phyloP scores from a whole-genome alignment of 768 basidiomycete species.

The Ramaria sp. region DNA sequence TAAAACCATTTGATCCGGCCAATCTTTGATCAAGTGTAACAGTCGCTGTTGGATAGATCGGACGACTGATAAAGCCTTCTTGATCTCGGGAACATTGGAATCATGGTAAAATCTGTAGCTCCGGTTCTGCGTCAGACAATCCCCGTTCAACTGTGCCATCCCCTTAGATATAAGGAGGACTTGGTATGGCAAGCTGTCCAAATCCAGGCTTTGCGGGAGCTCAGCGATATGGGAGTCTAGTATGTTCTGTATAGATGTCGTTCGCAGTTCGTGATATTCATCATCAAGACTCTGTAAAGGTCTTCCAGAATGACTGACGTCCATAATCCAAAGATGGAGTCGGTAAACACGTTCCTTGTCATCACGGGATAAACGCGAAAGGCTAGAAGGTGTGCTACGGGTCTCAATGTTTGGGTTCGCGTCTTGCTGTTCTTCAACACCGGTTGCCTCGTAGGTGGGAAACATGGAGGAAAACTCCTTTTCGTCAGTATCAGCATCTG shows the following conservation, averaged over 20 bases:
- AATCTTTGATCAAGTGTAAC: slow-evolving; percentile 51
- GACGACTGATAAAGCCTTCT: slow-evolving; percentile 46
- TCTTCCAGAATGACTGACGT: background rate
- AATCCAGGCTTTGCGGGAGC: slow-evolving; percentile 32
- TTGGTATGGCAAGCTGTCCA: slow-evolving; percentile 39
- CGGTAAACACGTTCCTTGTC: background rate
- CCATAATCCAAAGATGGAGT: background rate
- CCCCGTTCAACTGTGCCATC: slow-evolving; percentile 10
- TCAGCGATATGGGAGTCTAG: slow-evolving; percentile 22
- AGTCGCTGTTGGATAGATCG: slow-evolving; percentile 43
- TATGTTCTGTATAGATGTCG: slow-evolving; percentile 21
- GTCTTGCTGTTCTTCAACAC: background rate
- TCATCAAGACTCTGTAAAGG: background rate
- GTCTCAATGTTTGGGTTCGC: background rate
- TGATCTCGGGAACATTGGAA: slow-evolving; percentile 60
- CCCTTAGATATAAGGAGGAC: slow-evolving; percentile 30
- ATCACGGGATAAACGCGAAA: background rate
- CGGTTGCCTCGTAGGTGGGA: slow-evolving; percentile 54
- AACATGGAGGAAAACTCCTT: slow-evolving; percentile 78
- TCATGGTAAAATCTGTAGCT: slow-evolving; percentile 75
- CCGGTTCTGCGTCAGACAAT: background rate
- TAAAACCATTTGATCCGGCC: slow-evolving; percentile 98
- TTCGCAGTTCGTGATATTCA: slow-evolving; percentile 24
- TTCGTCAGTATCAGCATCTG: slow-evolving; percentile 72
- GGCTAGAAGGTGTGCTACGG: background rate